Evolutionary conservation across 192 early-diverging fungal genomes (phyloP).

Genomic region (Thoreauomyces humboldtii): DNA sequence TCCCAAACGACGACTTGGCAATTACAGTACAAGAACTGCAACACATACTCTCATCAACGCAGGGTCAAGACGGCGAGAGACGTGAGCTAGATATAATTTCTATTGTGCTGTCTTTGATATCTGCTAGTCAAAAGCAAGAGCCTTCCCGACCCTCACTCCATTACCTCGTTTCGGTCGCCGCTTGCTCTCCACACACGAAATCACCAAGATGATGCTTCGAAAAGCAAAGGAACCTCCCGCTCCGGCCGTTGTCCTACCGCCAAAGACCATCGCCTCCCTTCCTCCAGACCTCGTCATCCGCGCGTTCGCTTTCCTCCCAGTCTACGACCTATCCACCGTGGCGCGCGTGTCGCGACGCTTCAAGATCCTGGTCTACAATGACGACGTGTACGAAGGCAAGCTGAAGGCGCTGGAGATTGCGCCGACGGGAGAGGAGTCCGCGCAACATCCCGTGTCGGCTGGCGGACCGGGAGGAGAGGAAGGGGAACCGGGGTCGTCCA

Average conservation of each 20-base stretch:
- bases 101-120: too few relatives aligned
- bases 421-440: conserved; percentile 5
- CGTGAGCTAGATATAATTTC: too few relatives aligned
- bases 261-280: conserved; percentile 44
- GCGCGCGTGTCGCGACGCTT: conserved; percentile 67
- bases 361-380: conserved; percentile 76
- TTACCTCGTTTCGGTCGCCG: too few relatives aligned
- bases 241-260: conserved; percentile 12
- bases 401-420: conserved; percentile 51
- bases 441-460: too few relatives aligned
- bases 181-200: too few relatives aligned
- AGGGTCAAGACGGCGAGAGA: too few relatives aligned
- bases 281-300: conserved; percentile 53
- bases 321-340: conserved; percentile 38
- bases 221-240: background rate
- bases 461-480: background rate
- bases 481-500: conserved; percentile 1
- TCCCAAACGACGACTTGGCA: too few relatives aligned
- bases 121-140: too few relatives aligned
- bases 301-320: conserved; percentile 41
- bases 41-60: too few relatives aligned
- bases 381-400: conserved; percentile 73
- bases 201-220: background rate
- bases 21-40: too few relatives aligned
- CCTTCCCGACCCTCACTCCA: too few relatives aligned